Base-by-base conservation (phyloP, 1,284 basidiomycete genomes). In the Ganoderma resinaceum region DNA sequence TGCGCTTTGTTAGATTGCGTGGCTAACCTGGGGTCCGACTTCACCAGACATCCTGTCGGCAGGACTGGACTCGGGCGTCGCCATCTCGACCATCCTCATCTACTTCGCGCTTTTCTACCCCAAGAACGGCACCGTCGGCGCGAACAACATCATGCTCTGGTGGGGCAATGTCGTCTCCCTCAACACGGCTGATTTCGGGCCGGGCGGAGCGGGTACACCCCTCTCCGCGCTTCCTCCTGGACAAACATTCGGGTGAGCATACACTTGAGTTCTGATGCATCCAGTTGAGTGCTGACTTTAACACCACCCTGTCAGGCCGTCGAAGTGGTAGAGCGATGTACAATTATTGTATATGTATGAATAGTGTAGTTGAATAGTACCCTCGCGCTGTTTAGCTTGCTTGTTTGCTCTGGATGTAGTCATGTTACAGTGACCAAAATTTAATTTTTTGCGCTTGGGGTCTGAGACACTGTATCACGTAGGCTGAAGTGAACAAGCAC, bases 51-150 rank as follows among this genome's bases (percentile, higher is more conserved):
- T 86, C 55, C 76, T 86, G 14, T 86, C 86, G 9, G 86, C 85
- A 9, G 85, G 82, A 0, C 76, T 87, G 35, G 86, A 87, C 70
- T 79, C 82, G 3, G 85, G 85, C 35, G 78, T 84, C 12, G 86
- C 85, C 0, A 77, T 85, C 49, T 78, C 82, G 3, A 79, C 81
- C 12, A 74, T 87, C 46, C 52, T 86, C 23, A 81, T 87, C 42
- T 87, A 84, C 78, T 87, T 87, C 76, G 80, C 80, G 64, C 76
- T 86, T 29, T 83, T 86, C 72, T 86, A 78, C 65, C 85, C 85
- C 1, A 14, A 42, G 9, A 82, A 83, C 70, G 84, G 85, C 7
- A 73, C 73, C 7, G 82, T 87, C 49, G 86, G 84, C 46, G 53
- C 55, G 37, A 73, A 74, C 67, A 81, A 73, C 11, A 78, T 84